Evolutionary conservation across 306 rosid species (phyloP), one percentile per base, ranked within the genome.

Genomic region (Gillenia trifoliata): DNA sequence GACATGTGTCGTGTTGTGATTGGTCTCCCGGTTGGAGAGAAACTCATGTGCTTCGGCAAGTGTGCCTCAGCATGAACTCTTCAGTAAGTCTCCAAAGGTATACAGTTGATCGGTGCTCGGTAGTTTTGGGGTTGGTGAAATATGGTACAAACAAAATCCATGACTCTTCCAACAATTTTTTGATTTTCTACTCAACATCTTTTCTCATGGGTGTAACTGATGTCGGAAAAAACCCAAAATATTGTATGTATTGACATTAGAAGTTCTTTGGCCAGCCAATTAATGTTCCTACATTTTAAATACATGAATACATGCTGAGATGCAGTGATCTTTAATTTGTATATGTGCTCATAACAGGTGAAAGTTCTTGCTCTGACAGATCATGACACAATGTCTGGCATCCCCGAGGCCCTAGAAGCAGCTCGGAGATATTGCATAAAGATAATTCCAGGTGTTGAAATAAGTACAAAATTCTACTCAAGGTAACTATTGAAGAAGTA

Each of bases 351-450:
- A 80, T 85, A 85, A 88, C 98, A 93, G 98, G 98, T 94, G 89
- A 94, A 88, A 87, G 98, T 90, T 91, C 98, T 94, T 89, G 98
- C 98, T 86, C 96, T 94, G 86, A 94, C 98, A 89, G 98, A 94
- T 91, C 98, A 94, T 82, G 98, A 94, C 86, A 91, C 98, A 49
- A 83, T 94, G 97, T 52, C 97, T 33, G 98, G 98, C 80, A 87
- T 94, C 70, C 89, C 94, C 3, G 98, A 94, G 86, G 97, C 97
- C 31, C 74, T 88, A 56, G 97, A 91, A 76, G 79, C 93, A 47
- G 97, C 98, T 81, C 83, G 86, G 33, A 91, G 83, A 82, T 90
- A 84, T 71, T 94, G 94, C 71, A 89, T 94, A 65, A 94, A 91
- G 90, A 94, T 94, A 82, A 91, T 94, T 76, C 98, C 98, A 7